Base-by-base conservation (phyloP, 208 protist species). In the Plasmodiophora brassicae region DNA sequence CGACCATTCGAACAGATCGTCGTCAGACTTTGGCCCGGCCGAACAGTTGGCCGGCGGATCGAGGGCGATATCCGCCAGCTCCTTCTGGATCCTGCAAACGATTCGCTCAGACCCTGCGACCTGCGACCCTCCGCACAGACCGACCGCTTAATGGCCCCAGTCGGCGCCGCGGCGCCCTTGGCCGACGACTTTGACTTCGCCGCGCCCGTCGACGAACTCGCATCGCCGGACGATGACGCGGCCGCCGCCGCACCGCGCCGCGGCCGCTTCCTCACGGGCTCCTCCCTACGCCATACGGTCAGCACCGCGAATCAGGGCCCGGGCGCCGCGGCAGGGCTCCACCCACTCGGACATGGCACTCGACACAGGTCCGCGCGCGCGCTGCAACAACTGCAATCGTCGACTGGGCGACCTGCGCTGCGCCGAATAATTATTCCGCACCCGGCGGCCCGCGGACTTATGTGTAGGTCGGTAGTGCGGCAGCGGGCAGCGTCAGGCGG, bases 31-130 rank as follows among this genome's bases (percentile, higher is more conserved):
- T 36, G 92, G 91, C 0, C 92, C 92, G 5, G 93, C 92, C 28
- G 85, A 91, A 87, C 92, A 94, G 87, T 92, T 93, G 1, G 87
- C 86, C 5, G 93, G 93, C 5, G 93, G 93, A 88, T 94, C 92
- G 22, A 88, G 88, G n/a, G 71, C 60, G 0, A 94, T 89, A 46
- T 94, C 93, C 46, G 57, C 32, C 39, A 94, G 85, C 86, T 94
- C 93, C 89, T 94, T 93, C 57, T 91, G 87, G 71, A 94, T 92
- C 44, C 90, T 86, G 45, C n/a, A n/a, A n/a, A n/a, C n/a, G n/a
- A n/a, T n/a, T n/a, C n/a, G n/a, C n/a, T n/a, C n/a, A n/a, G n/a
- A n/a, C n/a, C n/a, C n/a, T n/a, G n/a, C n/a, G n/a, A n/a, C n/a
- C n/a, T n/a, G n/a, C n/a, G n/a, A n/a, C n/a, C n/a, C n/a, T n/a